Evolutionary conservation across 371 early-diverging fungal genomes (phyloP).

Genomic region (Syncephalastrum racemosum): DNA sequence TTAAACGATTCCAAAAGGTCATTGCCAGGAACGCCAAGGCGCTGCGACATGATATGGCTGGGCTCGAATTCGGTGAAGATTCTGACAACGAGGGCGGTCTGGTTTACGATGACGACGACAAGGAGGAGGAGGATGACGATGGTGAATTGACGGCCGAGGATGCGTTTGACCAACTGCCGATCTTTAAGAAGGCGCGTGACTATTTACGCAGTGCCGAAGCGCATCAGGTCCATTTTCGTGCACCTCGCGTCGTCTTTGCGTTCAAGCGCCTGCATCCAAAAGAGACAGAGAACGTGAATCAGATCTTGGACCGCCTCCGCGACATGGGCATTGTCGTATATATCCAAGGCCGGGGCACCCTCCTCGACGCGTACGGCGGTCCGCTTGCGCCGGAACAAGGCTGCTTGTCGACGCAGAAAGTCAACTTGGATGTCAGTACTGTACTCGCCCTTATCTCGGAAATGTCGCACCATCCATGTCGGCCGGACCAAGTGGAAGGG

Average conservation of each 20-base stretch:
- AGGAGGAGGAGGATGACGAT: conserved; percentile 7
- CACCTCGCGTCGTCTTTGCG: conserved; percentile 55
- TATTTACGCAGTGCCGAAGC: conserved; percentile 46
- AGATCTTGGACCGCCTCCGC: conserved; percentile 32
- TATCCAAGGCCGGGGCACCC: background rate
- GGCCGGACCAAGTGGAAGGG: conserved; percentile 36
- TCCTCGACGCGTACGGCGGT: conserved; percentile 10
- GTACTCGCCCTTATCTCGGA: conserved; percentile 52
- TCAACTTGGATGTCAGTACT: conserved; percentile 61
- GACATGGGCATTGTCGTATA: conserved; percentile 42
- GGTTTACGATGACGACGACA: conserved; percentile 14
- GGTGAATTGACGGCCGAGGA: background rate
- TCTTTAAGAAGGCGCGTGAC: conserved; percentile 50
- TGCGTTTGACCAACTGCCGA: conserved; percentile 38
- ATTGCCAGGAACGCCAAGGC: conserved; percentile 53
- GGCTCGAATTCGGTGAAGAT: conserved; percentile 32
- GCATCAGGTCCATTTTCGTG: conserved; percentile 49
- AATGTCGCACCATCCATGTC: conserved; percentile 41
- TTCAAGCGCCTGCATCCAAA: conserved; percentile 46
- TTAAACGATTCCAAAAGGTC: conserved; percentile 13
- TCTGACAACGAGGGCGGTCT: conserved; percentile 15
- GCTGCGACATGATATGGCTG: conserved; percentile 49
- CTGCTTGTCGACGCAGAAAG: conserved; percentile 22
- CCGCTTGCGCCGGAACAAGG: background rate
- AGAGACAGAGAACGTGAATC: conserved; percentile 36